These are phyloP conservation scores for Neobulgaria alba DNA, from an alignment of 2,329 filamentous ascomycete species.

Conservation along the genomic window DNA sequence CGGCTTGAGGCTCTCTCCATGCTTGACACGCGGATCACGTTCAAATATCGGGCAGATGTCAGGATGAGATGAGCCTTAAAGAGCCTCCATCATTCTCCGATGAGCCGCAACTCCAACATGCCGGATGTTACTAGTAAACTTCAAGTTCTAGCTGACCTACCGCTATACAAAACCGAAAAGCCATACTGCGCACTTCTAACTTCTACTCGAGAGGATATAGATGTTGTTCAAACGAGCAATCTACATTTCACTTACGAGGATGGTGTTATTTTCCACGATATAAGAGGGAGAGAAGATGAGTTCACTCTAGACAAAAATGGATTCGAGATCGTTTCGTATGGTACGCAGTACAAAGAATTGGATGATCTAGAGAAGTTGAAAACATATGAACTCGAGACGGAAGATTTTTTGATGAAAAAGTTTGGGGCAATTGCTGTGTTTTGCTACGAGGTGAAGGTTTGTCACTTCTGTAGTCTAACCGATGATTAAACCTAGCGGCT, in stretches of 20 bases:
- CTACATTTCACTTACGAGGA: constrained; percentile 12
- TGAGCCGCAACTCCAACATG: constrained; percentile 2
- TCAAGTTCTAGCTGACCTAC: constrained; percentile 14
- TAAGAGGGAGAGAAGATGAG: constrained; percentile 1
- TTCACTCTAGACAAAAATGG: constrained; percentile 5
- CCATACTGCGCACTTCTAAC: constrained; percentile 14
- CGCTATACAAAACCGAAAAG: constrained; percentile 13
- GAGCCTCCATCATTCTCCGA: not conserved
- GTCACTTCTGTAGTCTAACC: too few relatives aligned
- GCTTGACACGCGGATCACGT: too few relatives aligned
- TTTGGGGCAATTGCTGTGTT: constrained; percentile 11
- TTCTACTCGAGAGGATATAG: constrained; percentile 5
- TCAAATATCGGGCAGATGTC: too few relatives aligned
- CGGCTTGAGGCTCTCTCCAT: too few relatives aligned
- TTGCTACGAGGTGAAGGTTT: constrained; percentile 13
- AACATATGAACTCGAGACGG: constrained; percentile 10
- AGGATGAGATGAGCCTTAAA: not conserved
- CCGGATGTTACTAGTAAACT: constrained; percentile 7
- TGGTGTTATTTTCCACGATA: constrained; percentile 10
- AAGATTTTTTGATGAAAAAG: constrained; percentile 8
- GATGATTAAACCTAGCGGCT: too few relatives aligned
- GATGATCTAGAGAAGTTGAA: constrained; percentile 5
- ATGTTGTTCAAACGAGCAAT: constrained; percentile 11
- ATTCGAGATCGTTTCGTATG: constrained; percentile 12
- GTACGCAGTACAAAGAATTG: constrained; percentile 8